phyloP scores from a whole-genome alignment of 495 filamentous ascomycete genomes.

The Aspergillus egyptiacus region DNA sequence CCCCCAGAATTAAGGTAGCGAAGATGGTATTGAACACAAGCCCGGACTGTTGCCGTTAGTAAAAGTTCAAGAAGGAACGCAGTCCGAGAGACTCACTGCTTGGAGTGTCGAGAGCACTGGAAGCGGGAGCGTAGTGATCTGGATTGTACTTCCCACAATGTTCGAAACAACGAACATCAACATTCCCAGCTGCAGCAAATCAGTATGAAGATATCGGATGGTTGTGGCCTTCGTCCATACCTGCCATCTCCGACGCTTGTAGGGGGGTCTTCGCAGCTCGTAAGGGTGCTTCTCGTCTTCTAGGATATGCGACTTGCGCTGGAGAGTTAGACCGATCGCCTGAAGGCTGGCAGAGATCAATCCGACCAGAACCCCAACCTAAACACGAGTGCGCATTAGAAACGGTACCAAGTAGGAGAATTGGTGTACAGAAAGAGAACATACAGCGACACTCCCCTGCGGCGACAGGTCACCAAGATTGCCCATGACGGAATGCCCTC shows the following conservation, averaged over 20 bases:
- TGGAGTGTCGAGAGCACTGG: constrained; percentile 94
- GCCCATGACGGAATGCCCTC: constrained; percentile 50
- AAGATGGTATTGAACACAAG: constrained; percentile 98
- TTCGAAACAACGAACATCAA: constrained; percentile 94
- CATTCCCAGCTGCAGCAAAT: constrained; percentile 65
- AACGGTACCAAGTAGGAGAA: not conserved
- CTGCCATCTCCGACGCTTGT: constrained; percentile 93
- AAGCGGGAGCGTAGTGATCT: constrained; percentile 93
- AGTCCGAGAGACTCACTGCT: constrained; percentile 49
- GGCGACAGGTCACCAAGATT: constrained; percentile 78
- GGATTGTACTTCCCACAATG: constrained; percentile 88
- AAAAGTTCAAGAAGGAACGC: not conserved
- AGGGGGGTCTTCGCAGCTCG: constrained; percentile 75
- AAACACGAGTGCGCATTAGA: constrained; percentile 13
- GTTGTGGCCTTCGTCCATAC: constrained; percentile 23
- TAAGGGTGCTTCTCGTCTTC: constrained; percentile 88
- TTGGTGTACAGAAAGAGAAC: constrained; percentile 18
- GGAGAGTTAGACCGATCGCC: constrained; percentile 91
- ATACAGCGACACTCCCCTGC: constrained; percentile 77
- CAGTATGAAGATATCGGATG: constrained; percentile 1
- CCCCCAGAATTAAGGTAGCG: constrained; percentile 85
- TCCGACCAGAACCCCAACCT: constrained; percentile 91
- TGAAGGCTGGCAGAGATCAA: constrained; percentile 89
- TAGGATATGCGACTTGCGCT: constrained; percentile 96
- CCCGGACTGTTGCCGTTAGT: constrained; percentile 52